Evolutionary conservation across 176 grass and related monocot species (phyloP).

Genomic region (Tillandsia leiboldiana): DNA sequence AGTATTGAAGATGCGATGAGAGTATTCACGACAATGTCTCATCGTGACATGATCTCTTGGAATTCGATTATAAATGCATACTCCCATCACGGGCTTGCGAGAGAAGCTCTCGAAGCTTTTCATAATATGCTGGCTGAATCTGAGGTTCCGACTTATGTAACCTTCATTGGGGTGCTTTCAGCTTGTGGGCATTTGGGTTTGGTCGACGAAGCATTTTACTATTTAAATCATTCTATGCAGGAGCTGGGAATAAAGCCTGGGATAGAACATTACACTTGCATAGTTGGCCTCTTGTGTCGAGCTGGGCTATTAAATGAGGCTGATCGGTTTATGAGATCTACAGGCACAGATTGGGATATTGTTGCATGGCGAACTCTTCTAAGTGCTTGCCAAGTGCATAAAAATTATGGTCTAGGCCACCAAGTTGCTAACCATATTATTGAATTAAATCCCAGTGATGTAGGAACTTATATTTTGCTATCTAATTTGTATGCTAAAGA

Average conservation of each 20-base stretch:
- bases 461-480: constrained; percentile 69
- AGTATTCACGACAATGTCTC: constrained; percentile 44
- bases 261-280: constrained; percentile 67
- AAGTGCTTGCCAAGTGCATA: constrained; percentile 51
- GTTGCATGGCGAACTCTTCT: constrained; percentile 67
- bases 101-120: constrained; percentile 40
- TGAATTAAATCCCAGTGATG: constrained; percentile 52
- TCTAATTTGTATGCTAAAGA: constrained; percentile 90
- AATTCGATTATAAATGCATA: constrained; percentile 60
- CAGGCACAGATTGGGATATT: constrained; percentile 39
- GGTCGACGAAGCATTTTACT: constrained; percentile 63
- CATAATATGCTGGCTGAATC: constrained; percentile 37
- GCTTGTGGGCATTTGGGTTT: constrained; percentile 68
- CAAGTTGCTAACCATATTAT: constrained; percentile 56
- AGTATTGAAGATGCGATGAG: constrained; percentile 43
- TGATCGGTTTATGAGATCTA: constrained; percentile 47
- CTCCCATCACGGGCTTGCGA: constrained; percentile 60
- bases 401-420: constrained; percentile 57
- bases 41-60: constrained; percentile 50
- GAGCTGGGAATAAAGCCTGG: constrained; percentile 49
- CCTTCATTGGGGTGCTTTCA: constrained; percentile 60
- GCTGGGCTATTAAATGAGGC: constrained; percentile 52
- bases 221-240: constrained; percentile 66
- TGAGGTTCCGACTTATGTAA: constrained; percentile 46
- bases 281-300: constrained; percentile 63